A percentile compares a stretch with the other conserved stretches of the same genome.
Evolutionary conservation across 495 filamentous ascomycete species (phyloP).

Genomic region (Choiromyces venosus): DNA sequence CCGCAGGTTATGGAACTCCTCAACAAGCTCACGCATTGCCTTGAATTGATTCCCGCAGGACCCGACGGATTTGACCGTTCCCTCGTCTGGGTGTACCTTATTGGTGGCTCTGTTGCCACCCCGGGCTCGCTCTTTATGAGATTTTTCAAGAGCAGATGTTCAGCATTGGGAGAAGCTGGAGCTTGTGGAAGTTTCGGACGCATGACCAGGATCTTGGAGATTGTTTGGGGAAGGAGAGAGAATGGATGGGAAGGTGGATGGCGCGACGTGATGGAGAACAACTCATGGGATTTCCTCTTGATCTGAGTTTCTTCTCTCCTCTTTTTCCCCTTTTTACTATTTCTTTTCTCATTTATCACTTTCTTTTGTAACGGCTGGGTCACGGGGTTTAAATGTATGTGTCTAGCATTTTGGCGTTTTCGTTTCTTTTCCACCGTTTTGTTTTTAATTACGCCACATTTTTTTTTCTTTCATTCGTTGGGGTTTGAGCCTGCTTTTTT

Average conservation of each 20-base stretch:
- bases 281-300: slow-evolving; percentile 86
- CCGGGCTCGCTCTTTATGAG: slow-evolving; percentile 65
- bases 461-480: slow-evolving; percentile 21
- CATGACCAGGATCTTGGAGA: slow-evolving; percentile 68
- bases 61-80: slow-evolving; percentile 79
- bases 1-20: slow-evolving; percentile 67
- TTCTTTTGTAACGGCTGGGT: slow-evolving; percentile 19
- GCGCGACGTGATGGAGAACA: slow-evolving; percentile 88
- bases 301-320: slow-evolving; percentile 54
- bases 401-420: slow-evolving; percentile 39
- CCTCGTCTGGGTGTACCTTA: slow-evolving; percentile 85
- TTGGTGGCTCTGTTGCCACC: slow-evolving; percentile 69
- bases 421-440: slow-evolving; percentile 17
- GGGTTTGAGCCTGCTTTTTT: slow-evolving; percentile 25
- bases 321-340: slow-evolving; percentile 29
- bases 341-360: slow-evolving; percentile 27
- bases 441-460: slow-evolving; percentile 2
- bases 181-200: slow-evolving; percentile 82
- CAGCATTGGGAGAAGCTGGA: slow-evolving; percentile 65
- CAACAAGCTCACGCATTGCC: slow-evolving; percentile 60
- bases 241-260: slow-evolving; percentile 71
- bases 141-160: slow-evolving; percentile 64
- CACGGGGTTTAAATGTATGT: slow-evolving; percentile 20
- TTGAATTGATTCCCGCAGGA: slow-evolving; percentile 76
- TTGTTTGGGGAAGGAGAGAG: slow-evolving; percentile 66